phyloP scores from a whole-genome alignment of 257 asterid genomes.

The Solanum microdontum region DNA sequence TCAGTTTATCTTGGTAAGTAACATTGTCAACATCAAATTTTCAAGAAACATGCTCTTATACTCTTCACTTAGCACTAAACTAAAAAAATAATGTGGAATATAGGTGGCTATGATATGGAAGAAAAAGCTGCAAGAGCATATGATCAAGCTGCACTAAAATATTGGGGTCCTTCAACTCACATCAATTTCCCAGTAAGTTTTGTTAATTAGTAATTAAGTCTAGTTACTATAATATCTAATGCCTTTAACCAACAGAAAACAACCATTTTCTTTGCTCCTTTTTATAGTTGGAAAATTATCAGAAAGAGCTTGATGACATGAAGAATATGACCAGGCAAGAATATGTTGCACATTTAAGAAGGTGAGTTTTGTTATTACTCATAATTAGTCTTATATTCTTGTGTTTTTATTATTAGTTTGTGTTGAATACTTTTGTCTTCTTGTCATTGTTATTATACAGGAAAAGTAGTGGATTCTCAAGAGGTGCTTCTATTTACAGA shows the following conservation, averaged over 20 bases:
- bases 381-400: background rate
- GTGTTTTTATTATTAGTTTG: background rate
- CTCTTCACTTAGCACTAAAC: background rate
- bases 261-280: background rate
- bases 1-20: conserved; percentile 85
- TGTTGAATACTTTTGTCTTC: background rate
- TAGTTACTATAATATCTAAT: background rate
- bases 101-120: conserved; percentile 94
- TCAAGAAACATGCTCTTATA: background rate
- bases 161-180: conserved; percentile 90
- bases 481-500: conserved; percentile 41
- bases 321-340: conserved; percentile 85
- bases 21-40: background rate
- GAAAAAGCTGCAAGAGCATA: conserved; percentile 97
- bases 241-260: background rate
- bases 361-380: conserved; percentile 22
- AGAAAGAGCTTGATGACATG: conserved; percentile 78
- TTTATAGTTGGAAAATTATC: conserved; percentile 63
- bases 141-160: conserved; percentile 90
- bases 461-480: conserved; percentile 36
- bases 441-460: conserved; percentile 1
- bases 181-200: conserved; percentile 55
- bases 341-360: conserved; percentile 74
- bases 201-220: background rate
- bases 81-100: background rate